A percentile compares a stretch with the other conserved stretches of the same genome.
Evolutionary conservation across 2,329 filamentous ascomycete species (phyloP).

Genomic region (Fusarium sp.): DNA sequence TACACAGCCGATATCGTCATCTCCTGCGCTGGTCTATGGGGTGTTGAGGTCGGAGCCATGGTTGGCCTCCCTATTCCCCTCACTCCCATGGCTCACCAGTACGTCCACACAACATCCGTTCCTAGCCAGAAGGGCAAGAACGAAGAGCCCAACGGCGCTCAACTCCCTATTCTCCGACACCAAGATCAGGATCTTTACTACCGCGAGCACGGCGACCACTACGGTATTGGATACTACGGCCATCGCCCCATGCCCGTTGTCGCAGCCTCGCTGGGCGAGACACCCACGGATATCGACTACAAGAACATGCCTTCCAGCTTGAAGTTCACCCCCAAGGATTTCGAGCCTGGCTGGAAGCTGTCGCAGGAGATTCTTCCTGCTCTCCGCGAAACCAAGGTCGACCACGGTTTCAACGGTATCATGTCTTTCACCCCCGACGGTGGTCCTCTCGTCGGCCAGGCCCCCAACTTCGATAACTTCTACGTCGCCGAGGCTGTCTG

Average conservation of each 20-base stretch:
- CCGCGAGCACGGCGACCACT: constrained; percentile 71
- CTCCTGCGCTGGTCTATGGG: constrained; percentile 75
- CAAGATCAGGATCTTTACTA: constrained; percentile 75
- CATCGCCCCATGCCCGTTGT: constrained; percentile 71
- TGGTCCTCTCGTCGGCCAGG: constrained; percentile 68
- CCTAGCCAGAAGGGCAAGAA: constrained; percentile 55
- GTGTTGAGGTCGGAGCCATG: constrained; percentile 73
- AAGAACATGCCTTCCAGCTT: constrained; percentile 73
- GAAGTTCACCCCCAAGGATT: constrained; percentile 69
- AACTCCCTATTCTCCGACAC: constrained; percentile 69
- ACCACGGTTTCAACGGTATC: constrained; percentile 73
- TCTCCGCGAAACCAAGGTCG: constrained; percentile 63
- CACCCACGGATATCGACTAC: constrained; percentile 65
- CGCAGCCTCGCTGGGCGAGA: constrained; percentile 65
- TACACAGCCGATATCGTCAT: constrained; percentile 70
- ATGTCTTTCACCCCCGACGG: constrained; percentile 76
- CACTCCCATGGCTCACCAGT: constrained; percentile 72
- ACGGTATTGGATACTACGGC: constrained; percentile 73
- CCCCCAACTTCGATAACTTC: constrained; percentile 70
- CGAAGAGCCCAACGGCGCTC: constrained; percentile 59
- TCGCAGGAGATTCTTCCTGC: constrained; percentile 66
- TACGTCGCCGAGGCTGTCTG: constrained; percentile 74
- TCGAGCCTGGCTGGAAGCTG: constrained; percentile 69
- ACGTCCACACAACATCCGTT: constrained; percentile 70
- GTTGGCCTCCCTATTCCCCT: constrained; percentile 68